Conservation (phyloP, 2,329 filamentous ascomycete species). For the Neofusicoccum parvum region DNA sequence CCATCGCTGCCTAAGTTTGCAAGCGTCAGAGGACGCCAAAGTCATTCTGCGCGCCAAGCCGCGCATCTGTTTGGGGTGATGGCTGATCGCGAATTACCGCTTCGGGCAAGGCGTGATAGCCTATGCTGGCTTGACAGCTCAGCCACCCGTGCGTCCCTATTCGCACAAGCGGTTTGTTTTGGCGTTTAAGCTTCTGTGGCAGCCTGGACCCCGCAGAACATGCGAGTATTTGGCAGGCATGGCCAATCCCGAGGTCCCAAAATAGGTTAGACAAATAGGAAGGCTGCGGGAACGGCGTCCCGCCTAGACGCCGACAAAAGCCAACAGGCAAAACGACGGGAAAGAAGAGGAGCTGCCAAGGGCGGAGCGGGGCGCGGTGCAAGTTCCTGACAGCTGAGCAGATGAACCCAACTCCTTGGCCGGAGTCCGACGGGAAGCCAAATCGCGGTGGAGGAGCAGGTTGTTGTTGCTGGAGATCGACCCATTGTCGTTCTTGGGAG, state of each 20-base stretch:
- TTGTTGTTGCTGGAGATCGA: not conserved
- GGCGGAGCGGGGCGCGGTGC: not conserved
- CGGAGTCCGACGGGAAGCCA: not conserved
- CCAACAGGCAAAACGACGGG: not conserved
- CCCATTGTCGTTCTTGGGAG: not conserved
- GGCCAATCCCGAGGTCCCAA: not conserved
- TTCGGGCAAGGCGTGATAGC: not conserved
- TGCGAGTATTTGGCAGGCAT: not conserved
- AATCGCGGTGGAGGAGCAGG: not conserved
- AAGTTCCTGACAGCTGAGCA: not conserved
- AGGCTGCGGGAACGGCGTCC: not conserved
- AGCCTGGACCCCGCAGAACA: not conserved
- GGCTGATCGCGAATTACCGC: not conserved
- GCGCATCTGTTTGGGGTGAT: not conserved
- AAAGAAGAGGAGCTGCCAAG: not conserved
- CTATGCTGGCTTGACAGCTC: not conserved
- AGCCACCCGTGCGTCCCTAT: not conserved
- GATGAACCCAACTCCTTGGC: not conserved
- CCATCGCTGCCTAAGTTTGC: not conserved
- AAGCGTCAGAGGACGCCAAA: not conserved
- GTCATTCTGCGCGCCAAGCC: not conserved
- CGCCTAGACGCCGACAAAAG: not conserved
- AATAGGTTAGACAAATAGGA: constrained; percentile 2
- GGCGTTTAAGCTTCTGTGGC: not conserved
- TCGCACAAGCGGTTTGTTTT: not conserved